Evolutionary conservation across 768 basidiomycete genomes (phyloP).

Genomic region (Suillus brevipes): DNA sequence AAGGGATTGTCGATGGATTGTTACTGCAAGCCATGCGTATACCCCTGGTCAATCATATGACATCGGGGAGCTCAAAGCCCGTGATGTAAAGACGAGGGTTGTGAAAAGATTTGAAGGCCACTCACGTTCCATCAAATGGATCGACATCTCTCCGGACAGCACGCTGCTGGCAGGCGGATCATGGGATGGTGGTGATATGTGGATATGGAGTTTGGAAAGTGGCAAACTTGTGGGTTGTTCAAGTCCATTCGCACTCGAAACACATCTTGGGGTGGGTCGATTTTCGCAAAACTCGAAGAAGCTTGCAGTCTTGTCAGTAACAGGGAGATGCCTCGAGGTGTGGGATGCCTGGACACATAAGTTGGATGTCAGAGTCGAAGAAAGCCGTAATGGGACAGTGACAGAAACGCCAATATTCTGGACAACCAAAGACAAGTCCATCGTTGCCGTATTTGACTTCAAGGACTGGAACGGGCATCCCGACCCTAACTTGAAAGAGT

Average conservation of each 20-base stretch:
- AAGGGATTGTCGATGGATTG: background rate
- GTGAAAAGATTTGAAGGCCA: background rate
- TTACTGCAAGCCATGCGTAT: background rate
- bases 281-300: conserved; percentile 4
- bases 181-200: background rate
- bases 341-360: background rate
- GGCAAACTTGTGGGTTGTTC: background rate
- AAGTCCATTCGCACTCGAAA: background rate
- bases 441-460: background rate
- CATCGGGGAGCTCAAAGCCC: too few species aligned
- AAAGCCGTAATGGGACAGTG: background rate
- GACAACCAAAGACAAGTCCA: background rate
- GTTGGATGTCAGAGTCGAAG: background rate
- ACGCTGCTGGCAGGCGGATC: conserved; percentile 7
- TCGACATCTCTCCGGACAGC: conserved; percentile 10
- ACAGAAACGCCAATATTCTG: background rate
- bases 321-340: background rate
- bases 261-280: background rate
- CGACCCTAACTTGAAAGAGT: too few species aligned
- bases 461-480: too few species aligned
- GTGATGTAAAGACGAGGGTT: background rate
- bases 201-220: conserved; percentile 1
- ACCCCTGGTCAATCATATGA: too few species aligned
- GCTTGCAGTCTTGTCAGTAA: background rate
- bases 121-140: background rate